These are phyloP conservation scores for Emergomyces pasteurianus DNA, from an alignment of 2,329 filamentous ascomycete species.

Conservation along the genomic window DNA sequence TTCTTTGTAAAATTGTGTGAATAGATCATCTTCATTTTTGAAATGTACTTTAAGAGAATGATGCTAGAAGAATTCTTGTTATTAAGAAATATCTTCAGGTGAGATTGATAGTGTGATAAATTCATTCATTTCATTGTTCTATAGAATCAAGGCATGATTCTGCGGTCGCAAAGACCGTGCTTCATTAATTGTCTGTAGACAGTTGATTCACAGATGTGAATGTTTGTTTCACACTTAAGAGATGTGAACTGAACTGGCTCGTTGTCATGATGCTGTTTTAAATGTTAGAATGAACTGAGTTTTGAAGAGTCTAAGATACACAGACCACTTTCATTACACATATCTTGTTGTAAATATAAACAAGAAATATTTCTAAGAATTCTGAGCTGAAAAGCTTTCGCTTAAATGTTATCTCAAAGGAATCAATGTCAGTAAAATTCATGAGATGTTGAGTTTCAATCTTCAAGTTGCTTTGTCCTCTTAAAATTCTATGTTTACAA, in stretches of 20 bases:
- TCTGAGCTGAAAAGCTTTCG: background rate
- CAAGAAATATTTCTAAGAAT: background rate
- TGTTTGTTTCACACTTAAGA: background rate
- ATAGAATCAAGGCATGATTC: conserved; percentile 2
- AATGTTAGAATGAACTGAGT: background rate
- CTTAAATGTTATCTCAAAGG: background rate
- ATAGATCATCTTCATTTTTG: conserved; percentile 8
- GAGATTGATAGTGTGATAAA: background rate
- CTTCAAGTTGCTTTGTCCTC: background rate
- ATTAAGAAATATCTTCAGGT: no score
- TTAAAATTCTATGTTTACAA: background rate
- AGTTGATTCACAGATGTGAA: conserved; percentile 5
- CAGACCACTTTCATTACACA: background rate
- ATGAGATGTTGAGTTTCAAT: background rate
- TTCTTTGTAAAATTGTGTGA: conserved; percentile 13
- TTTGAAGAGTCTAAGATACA: background rate
- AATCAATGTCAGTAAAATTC: background rate
- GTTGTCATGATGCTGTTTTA: conserved; percentile 2
- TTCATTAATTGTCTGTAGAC: conserved; percentile 5
- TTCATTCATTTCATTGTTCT: background rate
- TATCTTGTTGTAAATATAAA: background rate
- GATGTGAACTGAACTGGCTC: background rate
- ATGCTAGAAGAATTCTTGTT: background rate
- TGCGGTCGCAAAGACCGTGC: background rate
- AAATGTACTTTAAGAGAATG: conserved; percentile 6